phyloP scores from a whole-genome alignment of 2,329 filamentous ascomycete species.

The Microdochium trichocladiopsis region DNA sequence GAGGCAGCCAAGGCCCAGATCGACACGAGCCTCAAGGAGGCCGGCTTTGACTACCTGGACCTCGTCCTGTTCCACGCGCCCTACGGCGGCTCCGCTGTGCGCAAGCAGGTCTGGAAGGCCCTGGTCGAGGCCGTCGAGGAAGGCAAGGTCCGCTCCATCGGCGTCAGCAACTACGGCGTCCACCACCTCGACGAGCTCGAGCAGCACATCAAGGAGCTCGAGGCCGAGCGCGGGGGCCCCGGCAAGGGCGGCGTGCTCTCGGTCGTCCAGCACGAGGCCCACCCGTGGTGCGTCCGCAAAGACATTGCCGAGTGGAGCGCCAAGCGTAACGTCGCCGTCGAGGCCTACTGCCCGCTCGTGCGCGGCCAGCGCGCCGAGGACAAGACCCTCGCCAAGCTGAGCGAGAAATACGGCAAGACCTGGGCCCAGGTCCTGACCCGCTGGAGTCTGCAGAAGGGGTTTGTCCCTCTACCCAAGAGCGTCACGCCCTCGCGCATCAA shows the following conservation, averaged over 20 bases:
- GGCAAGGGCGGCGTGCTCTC: constrained; percentile 67
- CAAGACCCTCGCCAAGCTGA: constrained; percentile 53
- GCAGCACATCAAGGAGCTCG: constrained; percentile 51
- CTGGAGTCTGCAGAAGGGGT: constrained; percentile 76
- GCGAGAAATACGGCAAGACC: constrained; percentile 65
- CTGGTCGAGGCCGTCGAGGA: constrained; percentile 57
- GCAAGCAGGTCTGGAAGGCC: constrained; percentile 55
- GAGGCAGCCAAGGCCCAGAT: constrained; percentile 57
- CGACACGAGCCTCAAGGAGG: constrained; percentile 52
- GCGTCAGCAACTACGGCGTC: constrained; percentile 60
- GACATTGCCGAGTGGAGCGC: constrained; percentile 76
- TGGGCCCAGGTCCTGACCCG: constrained; percentile 73
- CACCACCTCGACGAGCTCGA: constrained; percentile 56
- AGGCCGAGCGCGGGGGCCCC: constrained; percentile 50
- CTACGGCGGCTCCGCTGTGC: constrained; percentile 45
- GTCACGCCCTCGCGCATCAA: constrained; percentile 59
- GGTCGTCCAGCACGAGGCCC: constrained; percentile 84
- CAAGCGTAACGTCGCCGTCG: constrained; percentile 52
- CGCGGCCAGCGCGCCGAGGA: constrained; percentile 67
- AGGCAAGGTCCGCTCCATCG: constrained; percentile 54
- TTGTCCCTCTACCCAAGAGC: constrained; percentile 68
- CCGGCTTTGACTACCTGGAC: constrained; percentile 60
- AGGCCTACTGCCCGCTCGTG: constrained; percentile 58
- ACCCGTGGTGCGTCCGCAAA: constrained; percentile 76
- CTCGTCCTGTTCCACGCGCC: constrained; percentile 57